Evolutionary conservation across 768 basidiomycete species (phyloP), one percentile per base, ranked within the genome.

Genomic region (Glaciozyma martinii): DNA sequence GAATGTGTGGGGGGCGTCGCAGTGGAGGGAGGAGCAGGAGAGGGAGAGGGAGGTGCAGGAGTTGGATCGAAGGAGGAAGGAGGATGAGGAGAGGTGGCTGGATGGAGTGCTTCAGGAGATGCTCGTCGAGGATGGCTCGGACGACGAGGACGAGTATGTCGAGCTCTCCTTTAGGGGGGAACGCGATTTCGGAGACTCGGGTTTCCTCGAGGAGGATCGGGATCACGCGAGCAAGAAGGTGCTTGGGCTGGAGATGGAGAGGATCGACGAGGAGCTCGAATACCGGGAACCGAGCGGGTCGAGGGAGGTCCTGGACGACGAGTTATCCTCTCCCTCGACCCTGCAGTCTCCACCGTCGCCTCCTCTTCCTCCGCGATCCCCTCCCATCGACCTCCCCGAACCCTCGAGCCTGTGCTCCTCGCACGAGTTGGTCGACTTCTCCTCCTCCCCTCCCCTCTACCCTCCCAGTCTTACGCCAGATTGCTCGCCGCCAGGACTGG

Each of bases 11-110:
- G 49, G 49, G 9, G 49, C 49, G 23, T n/a, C 25, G 49, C 27
- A n/a, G 23, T n/a, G 33, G 18, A 37, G 65, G 16, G 59, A 25
- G 19, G 61, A 65, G 46, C 65, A 66, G 47, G 32, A 37, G 29
- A 15, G 13, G 13, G n/a, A 15, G 27, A 30, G 32, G 55, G 32
- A 37, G 13, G 8, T 23, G 29, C 3, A 5, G 7, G 55, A 56
- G 55, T 25, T 49, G 3, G 49, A 50, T 25, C 25, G 49, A 5
- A n/a, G 49, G n/a, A n/a, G 49, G 23, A 50, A 50, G 27, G 49
- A n/a, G 25, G 49, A 50, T 15, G 49, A 50, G n/a, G 49, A 50
- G 49, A n/a, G 49, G n/a, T 50, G 49, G 49, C 23, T 50, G n/a
- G 49, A 50, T 27, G 13, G 13, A 13, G n/a, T 50, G 3, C 49